These are phyloP conservation scores for Lentinula sp. DNA, from an alignment of 768 basidiomycete species.

Conservation along the genomic window DNA sequence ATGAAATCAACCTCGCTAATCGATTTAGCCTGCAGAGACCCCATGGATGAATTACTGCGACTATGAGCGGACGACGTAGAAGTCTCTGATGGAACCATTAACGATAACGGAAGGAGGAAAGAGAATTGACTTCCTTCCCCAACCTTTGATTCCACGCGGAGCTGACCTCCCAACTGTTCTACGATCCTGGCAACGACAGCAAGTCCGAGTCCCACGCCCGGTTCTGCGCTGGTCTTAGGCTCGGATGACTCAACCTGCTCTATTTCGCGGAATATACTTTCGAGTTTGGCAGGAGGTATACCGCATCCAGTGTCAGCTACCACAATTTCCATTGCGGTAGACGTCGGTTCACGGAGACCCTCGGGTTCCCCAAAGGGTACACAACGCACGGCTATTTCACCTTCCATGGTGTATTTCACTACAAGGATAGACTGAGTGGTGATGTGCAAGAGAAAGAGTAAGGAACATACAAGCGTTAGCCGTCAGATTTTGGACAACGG, in stretches of 20 bases:
- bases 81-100: conserved; percentile 19
- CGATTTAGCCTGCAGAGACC: not conserved
- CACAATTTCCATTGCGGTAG: conserved; percentile 60
- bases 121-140: conserved; percentile 67
- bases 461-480: conserved; percentile 66
- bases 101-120: conserved; percentile 58
- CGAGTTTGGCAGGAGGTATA: conserved; percentile 58
- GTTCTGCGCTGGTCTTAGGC: conserved; percentile 25
- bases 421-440: not conserved
- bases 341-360: conserved; percentile 36
- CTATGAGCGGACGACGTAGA: not conserved
- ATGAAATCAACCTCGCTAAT: conserved; percentile 35
- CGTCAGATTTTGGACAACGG: conserved; percentile 72
- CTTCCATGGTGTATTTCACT: conserved; percentile 70
- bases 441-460: not conserved
- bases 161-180: conserved; percentile 71
- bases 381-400: conserved; percentile 58
- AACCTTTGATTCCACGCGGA: conserved; percentile 71
- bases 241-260: conserved; percentile 64
- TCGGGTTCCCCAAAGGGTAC: conserved; percentile 43
- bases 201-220: conserved; percentile 62
- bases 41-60: conserved; percentile 3
- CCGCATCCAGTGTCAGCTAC: conserved; percentile 73
- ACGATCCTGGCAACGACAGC: conserved; percentile 80
- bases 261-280: conserved; percentile 75